phyloP scores from a whole-genome alignment of 768 basidiomycete genomes.

The Floccularia luteovirens region DNA sequence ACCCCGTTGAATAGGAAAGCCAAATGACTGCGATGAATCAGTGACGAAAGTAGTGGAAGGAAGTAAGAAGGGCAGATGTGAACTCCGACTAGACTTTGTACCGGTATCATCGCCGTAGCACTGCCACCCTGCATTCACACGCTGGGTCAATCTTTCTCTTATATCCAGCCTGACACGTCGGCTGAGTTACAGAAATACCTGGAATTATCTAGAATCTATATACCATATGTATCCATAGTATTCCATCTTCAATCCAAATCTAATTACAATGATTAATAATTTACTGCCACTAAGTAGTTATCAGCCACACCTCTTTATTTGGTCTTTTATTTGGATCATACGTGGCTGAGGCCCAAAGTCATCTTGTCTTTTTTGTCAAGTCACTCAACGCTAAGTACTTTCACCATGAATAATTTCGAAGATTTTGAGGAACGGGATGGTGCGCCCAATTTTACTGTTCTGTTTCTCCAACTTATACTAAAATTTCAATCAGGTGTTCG shows the following conservation, averaged over 20 bases:
- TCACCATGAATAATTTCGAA: conserved; percentile 90
- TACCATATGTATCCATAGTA: too few species aligned
- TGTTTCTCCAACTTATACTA: not conserved
- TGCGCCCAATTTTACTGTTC: conserved; percentile 25
- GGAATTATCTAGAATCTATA: not conserved
- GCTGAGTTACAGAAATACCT: not conserved
- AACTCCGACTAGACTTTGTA: conserved; percentile 19
- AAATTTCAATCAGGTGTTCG: conserved; percentile 59
- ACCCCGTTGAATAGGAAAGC: too few species aligned
- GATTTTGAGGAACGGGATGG: conserved; percentile 97
- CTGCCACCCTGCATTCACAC: conserved; percentile 21
- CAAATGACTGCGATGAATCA: conserved; percentile 1
- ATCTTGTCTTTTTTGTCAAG: too few species aligned
- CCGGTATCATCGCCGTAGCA: conserved; percentile 16
- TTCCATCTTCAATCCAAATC: too few species aligned
- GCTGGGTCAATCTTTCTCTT: not conserved
- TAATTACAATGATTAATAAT: too few species aligned
- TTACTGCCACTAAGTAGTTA: too few species aligned
- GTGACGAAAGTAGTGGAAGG: conserved; percentile 11
- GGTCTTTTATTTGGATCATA: too few species aligned
- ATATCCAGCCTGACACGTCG: not conserved
- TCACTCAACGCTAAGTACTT: too few species aligned
- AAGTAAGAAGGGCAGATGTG: conserved; percentile 16
- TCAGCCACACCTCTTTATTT: too few species aligned
- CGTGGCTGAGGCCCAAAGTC: conserved; percentile 2